Conservation (phyloP, 2,329 filamentous ascomycete species). For the Fusarium robinianum region DNA sequence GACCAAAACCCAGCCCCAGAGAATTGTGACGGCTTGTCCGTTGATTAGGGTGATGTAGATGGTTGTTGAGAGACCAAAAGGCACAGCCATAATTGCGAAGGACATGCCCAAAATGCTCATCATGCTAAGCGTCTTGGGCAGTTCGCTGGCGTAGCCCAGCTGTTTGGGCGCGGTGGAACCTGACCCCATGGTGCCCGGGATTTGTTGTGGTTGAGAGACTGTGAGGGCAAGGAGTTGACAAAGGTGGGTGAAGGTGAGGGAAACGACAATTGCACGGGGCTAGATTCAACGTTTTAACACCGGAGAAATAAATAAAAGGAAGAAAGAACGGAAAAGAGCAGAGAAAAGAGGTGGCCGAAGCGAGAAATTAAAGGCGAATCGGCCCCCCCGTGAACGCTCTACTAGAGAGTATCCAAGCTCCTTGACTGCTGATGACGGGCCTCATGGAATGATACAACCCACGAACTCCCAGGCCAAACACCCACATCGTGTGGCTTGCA, state of each 20-base stretch:
- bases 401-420: constrained; percentile 1
- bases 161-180: constrained; percentile 23
- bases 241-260: background rate
- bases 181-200: constrained; percentile 14
- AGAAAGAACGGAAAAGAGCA: no score
- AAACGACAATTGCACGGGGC: no score
- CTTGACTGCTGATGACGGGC: background rate
- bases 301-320: no score
- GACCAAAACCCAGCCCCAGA: constrained; percentile 70
- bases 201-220: background rate
- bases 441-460: constrained; percentile 1
- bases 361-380: constrained; percentile 2
- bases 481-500: constrained; percentile 4
- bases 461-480: background rate
- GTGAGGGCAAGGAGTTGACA: background rate
- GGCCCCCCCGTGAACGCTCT: background rate
- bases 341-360: background rate
- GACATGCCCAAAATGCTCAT: constrained; percentile 52
- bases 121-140: constrained; percentile 54
- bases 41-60: constrained; percentile 61
- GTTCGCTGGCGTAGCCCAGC: constrained; percentile 53
- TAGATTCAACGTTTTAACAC: no score
- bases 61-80: constrained; percentile 54
- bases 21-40: constrained; percentile 70
- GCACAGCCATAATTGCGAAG: constrained; percentile 55